phyloP scores from a whole-genome alignment of 371 early-diverging fungal species.

The Synchytrium microbalum region DNA sequence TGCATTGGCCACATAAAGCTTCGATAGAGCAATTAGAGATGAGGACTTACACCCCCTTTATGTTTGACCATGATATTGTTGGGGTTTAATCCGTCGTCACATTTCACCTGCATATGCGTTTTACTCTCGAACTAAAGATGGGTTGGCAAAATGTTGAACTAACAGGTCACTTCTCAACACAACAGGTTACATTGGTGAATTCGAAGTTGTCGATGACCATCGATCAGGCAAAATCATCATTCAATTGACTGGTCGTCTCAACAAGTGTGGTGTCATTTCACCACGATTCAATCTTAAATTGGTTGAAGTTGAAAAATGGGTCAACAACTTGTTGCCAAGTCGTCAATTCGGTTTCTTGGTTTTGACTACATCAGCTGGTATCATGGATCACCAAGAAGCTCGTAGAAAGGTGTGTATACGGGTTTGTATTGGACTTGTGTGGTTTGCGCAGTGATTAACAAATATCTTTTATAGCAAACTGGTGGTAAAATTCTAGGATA shows the following conservation, averaged over 20 bases:
- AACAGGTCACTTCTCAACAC: not conserved
- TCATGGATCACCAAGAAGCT: constrained; percentile 99
- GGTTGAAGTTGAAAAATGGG: constrained; percentile 94
- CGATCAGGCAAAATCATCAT: constrained; percentile 98
- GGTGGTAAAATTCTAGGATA: constrained; percentile 99
- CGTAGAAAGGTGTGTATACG: constrained; percentile 96
- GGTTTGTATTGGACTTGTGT: too few relatives aligned
- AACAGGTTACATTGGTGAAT: constrained; percentile 97
- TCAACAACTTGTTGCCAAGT: constrained; percentile 95
- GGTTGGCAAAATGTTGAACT: constrained; percentile 5
- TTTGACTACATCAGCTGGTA: constrained; percentile 95
- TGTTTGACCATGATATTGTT: constrained; percentile 3
- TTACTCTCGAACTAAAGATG: not conserved
- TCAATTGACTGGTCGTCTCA: constrained; percentile 97
- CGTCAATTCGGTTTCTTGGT: constrained; percentile 99
- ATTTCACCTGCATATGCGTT: constrained; percentile 9
- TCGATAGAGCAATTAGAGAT: constrained; percentile 51
- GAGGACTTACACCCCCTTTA: constrained; percentile 40
- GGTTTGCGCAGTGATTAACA: not conserved
- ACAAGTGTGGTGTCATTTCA: constrained; percentile 99
- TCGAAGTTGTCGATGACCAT: constrained; percentile 98
- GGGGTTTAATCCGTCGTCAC: constrained; percentile 18
- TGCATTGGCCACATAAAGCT: constrained; percentile 64
- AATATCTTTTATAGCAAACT: constrained; percentile 49
- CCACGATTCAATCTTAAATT: constrained; percentile 98